Evolutionary conservation across 768 basidiomycete genomes (phyloP).

Genomic region (Hygrophorus russula): DNA sequence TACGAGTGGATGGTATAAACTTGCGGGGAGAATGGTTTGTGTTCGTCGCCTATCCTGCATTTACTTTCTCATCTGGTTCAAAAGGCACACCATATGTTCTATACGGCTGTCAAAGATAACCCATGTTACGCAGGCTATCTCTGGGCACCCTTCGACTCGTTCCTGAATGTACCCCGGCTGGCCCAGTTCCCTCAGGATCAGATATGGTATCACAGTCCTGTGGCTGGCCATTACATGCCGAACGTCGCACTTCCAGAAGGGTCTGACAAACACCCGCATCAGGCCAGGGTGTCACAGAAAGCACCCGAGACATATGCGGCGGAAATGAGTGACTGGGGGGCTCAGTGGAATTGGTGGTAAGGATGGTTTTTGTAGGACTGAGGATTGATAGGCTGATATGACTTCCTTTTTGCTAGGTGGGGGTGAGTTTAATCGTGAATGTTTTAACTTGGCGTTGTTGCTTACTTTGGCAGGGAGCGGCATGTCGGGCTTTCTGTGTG

Average conservation of each 20-base stretch:
- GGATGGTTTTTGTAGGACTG: constrained; percentile 3
- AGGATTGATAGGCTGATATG: background rate
- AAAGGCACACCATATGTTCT: constrained; percentile 46
- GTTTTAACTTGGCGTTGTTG: background rate
- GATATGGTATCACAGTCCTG: constrained; percentile 43
- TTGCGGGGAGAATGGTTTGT: constrained; percentile 29
- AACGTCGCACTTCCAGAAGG: constrained; percentile 21
- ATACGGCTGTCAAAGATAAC: constrained; percentile 30
- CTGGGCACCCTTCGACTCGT: constrained; percentile 41
- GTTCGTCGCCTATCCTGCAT: background rate
- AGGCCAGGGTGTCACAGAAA: constrained; percentile 31
- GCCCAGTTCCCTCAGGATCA: constrained; percentile 31
- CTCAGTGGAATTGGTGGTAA: constrained; percentile 29
- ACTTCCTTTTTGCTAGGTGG: constrained; percentile 22
- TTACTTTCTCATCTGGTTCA: constrained; percentile 1
- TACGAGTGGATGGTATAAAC: constrained; percentile 22
- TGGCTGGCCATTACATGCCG: constrained; percentile 24
- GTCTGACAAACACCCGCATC: constrained; percentile 21
- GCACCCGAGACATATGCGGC: constrained; percentile 21
- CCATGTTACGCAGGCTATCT: constrained; percentile 39
- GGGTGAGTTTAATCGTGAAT: constrained; percentile 18
- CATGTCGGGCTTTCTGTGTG: constrained; percentile 33
- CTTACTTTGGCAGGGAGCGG: constrained; percentile 21
- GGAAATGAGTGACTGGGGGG: constrained; percentile 29
- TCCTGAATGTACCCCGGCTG: constrained; percentile 37